These are phyloP conservation scores for Erucastrum elatum DNA, from an alignment of 345 rosid species.

Conservation along the genomic window DNA sequence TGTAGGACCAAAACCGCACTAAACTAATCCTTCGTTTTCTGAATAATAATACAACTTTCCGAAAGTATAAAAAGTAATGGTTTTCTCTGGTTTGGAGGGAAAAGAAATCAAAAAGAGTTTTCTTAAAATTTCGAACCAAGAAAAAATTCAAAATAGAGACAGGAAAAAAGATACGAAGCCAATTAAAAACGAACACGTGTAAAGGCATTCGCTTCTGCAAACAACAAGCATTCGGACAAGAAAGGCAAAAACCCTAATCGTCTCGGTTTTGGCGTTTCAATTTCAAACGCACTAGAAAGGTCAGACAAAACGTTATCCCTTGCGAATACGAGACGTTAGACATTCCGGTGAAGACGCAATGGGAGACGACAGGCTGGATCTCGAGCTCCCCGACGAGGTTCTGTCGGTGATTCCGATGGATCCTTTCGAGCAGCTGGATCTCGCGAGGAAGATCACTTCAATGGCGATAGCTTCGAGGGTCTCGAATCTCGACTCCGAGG, in stretches of 20 bases:
- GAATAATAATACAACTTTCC: neutral
- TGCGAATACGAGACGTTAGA: neutral
- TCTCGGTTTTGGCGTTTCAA: constrained; percentile 17
- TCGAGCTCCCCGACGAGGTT: constrained; percentile 68
- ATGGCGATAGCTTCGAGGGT: constrained; percentile 95
- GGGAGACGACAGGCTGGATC: constrained; percentile 55
- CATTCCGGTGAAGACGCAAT: constrained; percentile 15
- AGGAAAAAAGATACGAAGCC: neutral
- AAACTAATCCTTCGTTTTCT: neutral
- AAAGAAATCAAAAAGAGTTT: constrained; percentile 24
- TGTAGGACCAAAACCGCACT: constrained; percentile 33
- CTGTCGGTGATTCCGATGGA: constrained; percentile 84
- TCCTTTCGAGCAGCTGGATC: constrained; percentile 93
- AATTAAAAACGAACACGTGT: constrained; percentile 18
- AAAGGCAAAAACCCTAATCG: constrained; percentile 32
- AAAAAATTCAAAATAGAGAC: constrained; percentile 21
- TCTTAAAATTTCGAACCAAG: constrained; percentile 17
- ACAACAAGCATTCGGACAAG: constrained; percentile 26
- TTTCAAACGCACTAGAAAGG: neutral
- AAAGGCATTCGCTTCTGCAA: constrained; percentile 4
- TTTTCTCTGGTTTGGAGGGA: constrained; percentile 38
- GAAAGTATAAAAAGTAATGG: neutral
- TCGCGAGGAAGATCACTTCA: constrained; percentile 94
- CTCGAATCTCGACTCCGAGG: constrained; percentile 75
- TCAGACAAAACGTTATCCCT: neutral